Evolutionary conservation across 2,329 filamentous ascomycete genomes (phyloP).

Genomic region (Drechslerella dactyloides): DNA sequence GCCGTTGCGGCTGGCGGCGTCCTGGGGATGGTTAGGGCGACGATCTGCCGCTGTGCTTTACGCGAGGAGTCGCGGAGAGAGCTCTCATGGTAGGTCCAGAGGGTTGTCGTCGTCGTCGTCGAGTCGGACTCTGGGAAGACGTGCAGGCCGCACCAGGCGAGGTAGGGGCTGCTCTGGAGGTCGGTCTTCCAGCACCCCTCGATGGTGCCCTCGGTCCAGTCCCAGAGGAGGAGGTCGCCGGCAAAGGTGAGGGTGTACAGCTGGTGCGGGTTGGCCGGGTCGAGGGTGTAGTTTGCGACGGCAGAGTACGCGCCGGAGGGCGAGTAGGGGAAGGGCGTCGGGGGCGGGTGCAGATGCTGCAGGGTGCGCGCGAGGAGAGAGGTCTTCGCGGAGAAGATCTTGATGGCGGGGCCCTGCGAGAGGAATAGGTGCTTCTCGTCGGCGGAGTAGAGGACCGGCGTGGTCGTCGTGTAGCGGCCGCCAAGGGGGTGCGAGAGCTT

Average conservation of each 20-base stretch:
- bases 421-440: conserved; percentile 72
- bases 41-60: conserved; percentile 31
- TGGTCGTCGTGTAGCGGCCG: conserved; percentile 49
- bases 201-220: conserved; percentile 63
- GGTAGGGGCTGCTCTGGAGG: conserved; percentile 63
- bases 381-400: conserved; percentile 79
- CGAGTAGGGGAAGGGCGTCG: conserved; percentile 53
- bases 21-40: conserved; percentile 23
- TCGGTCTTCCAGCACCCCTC: conserved; percentile 48
- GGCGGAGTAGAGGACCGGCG: conserved; percentile 23
- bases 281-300: conserved; percentile 64
- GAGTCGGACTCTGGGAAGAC: conserved; percentile 57
- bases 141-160: conserved; percentile 72
- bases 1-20: background rate
- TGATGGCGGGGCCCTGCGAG: conserved; percentile 74
- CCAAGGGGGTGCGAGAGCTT: conserved; percentile 67
- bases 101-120: conserved; percentile 25
- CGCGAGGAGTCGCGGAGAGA: conserved; percentile 33
- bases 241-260: conserved; percentile 64
- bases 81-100: conserved; percentile 49
- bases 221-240: conserved; percentile 65
- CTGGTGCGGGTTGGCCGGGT: conserved; percentile 62
- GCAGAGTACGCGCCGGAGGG: conserved; percentile 58
- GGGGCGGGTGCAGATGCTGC: conserved; percentile 52
- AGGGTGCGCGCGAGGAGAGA: conserved; percentile 81